Evolutionary conservation across 1,139 yeast species (phyloP).

Genomic region (Protomyces arabidopsidicola): DNA sequence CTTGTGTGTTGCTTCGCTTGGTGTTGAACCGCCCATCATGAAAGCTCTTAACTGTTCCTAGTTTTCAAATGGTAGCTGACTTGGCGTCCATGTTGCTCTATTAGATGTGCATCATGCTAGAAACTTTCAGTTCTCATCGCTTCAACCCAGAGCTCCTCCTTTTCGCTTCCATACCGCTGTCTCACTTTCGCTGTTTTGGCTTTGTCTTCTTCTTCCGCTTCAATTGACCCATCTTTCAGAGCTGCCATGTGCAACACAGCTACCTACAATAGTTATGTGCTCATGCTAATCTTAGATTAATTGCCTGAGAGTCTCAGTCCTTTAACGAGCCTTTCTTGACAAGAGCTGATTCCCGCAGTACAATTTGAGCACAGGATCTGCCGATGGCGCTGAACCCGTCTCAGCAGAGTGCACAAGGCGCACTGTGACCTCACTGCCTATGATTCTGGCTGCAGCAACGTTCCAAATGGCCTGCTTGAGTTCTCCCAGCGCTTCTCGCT

Average conservation of each 20-base stretch:
- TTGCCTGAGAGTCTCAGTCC: no score
- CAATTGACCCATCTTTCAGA: neutral
- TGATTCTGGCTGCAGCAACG: slow-evolving; percentile 25
- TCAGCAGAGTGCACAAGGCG: neutral
- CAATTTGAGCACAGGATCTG: neutral
- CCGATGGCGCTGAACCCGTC: neutral
- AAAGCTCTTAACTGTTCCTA: no score
- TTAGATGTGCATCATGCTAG: neutral
- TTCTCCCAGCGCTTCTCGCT: slow-evolving; percentile 28
- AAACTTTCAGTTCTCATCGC: neutral
- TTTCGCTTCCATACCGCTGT: no score
- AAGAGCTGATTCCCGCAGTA: neutral
- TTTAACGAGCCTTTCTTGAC: neutral
- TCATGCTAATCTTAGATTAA: no score
- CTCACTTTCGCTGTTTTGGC: no score
- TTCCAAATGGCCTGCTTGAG: slow-evolving; percentile 32
- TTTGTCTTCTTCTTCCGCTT: neutral
- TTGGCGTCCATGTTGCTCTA: no score
- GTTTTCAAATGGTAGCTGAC: no score
- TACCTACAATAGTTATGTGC: no score
- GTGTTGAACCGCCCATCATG: no score
- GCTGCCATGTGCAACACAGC: no score
- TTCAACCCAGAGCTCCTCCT: neutral
- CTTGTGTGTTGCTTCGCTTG: no score
- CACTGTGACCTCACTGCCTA: neutral